A percentile compares a stretch with the other conserved stretches of the same genome.
Evolutionary conservation across 202 grass and related monocot species (phyloP).

Genomic region (Hordeum pubiflorum): DNA sequence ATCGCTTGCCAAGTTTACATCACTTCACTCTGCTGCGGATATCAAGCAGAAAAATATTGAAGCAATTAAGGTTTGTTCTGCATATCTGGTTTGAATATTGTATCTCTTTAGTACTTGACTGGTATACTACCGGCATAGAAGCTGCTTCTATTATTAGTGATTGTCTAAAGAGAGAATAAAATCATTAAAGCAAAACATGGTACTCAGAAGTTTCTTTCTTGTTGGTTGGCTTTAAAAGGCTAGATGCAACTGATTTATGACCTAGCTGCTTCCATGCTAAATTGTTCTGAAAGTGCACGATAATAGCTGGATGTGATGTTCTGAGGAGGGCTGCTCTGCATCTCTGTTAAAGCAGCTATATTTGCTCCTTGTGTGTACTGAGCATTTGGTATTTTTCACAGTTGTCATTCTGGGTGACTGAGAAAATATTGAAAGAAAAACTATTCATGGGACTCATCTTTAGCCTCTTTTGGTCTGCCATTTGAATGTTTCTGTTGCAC

Average conservation of each 20-base stretch:
- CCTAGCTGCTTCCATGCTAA: neutral
- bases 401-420: neutral
- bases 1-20: constrained; percentile 98
- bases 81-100: constrained; percentile 19
- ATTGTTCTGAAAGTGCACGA: neutral
- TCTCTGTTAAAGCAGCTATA: neutral
- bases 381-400: constrained; percentile 17
- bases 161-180: neutral
- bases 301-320: constrained; percentile 10
- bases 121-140: neutral
- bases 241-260: constrained; percentile 9
- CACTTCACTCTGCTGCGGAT: constrained; percentile 85
- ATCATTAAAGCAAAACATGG: constrained; percentile 5
- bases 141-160: constrained; percentile 17
- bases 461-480: neutral
- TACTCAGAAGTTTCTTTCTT: constrained; percentile 1
- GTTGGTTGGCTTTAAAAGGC: constrained; percentile 1
- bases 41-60: constrained; percentile 98
- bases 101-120: neutral
- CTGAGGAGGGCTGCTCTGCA: neutral
- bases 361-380: neutral
- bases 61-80: constrained; percentile 84
- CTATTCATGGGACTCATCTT: neutral
- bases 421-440: neutral
- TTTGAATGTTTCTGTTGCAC: neutral